These are phyloP conservation scores for Mariannaea sp. DNA, from an alignment of 2,329 filamentous ascomycete genomes.

Conservation along the genomic window DNA sequence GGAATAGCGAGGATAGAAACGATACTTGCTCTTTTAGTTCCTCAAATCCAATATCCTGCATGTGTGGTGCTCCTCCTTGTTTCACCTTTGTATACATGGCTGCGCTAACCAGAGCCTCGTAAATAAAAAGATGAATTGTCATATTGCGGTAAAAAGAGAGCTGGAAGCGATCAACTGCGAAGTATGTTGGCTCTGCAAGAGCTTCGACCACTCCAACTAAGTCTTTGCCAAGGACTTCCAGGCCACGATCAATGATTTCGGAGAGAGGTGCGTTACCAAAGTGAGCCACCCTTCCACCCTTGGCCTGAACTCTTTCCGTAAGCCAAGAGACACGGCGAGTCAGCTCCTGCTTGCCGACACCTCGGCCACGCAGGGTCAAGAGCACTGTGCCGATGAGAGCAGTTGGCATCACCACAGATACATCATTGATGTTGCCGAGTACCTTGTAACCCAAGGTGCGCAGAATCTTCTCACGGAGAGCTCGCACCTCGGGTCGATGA, in stretches of 20 bases:
- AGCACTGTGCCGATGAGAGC: conserved; percentile 93
- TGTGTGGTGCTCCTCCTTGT: conserved; percentile 79
- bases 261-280: conserved; percentile 81
- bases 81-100: conserved; percentile 93
- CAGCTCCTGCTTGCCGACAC: conserved; percentile 86
- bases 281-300: conserved; percentile 91
- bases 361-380: conserved; percentile 86
- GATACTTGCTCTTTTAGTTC: conserved; percentile 79
- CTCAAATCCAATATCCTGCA: conserved; percentile 77
- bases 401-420: conserved; percentile 97
- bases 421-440: conserved; percentile 90
- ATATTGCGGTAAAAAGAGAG: conserved; percentile 98
- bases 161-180: conserved; percentile 94
- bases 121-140: conserved; percentile 98
- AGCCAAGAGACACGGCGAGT: conserved; percentile 91
- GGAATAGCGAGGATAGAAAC: conserved; percentile 92
- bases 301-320: conserved; percentile 76
- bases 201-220: conserved; percentile 81
- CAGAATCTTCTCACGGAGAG: conserved; percentile 72
- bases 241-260: conserved; percentile 82
- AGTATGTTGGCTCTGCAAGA: conserved; percentile 89
- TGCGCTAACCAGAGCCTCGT: conserved; percentile 86
- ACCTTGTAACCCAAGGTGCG: conserved; percentile 91
- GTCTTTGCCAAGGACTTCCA: conserved; percentile 89
- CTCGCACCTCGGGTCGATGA: conserved; percentile 53